A percentile compares a stretch with the other conserved stretches of the same genome.
Conservation (phyloP, 768 basidiomycete genomes). For the Pulveroboletus frians region DNA sequence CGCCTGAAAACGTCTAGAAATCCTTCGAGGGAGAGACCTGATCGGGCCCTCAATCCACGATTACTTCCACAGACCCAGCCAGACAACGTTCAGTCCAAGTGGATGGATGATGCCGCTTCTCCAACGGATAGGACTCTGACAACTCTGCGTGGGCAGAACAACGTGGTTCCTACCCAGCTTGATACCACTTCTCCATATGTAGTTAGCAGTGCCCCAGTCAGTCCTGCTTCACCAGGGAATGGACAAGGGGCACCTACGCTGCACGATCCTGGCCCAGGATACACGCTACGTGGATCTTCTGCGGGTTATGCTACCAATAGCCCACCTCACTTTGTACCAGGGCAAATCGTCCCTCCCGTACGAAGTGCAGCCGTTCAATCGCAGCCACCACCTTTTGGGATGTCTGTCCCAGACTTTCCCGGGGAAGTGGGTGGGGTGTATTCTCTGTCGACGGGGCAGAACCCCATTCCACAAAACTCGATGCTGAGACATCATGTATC, state of each 20-base stretch:
- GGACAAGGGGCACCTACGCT: slow-evolving; percentile 16
- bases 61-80: slow-evolving; percentile 3
- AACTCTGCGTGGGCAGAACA: slow-evolving; percentile 1
- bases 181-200: slow-evolving; percentile 4
- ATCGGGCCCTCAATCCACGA: slow-evolving; percentile 20
- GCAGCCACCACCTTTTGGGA: slow-evolving; percentile 21
- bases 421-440: slow-evolving; percentile 13
- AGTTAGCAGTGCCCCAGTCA: slow-evolving; percentile 1
- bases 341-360: slow-evolving; percentile 34
- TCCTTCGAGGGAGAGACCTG: slow-evolving; percentile 15
- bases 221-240: slow-evolving; percentile 4
- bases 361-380: slow-evolving; percentile 35
- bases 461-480: slow-evolving; percentile 4
- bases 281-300: slow-evolving; percentile 26
- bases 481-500: slow-evolving; percentile 21
- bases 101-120: neutral
- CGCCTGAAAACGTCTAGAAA: neutral
- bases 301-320: slow-evolving; percentile 8
- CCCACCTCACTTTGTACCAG: slow-evolving; percentile 33
- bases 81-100: neutral
- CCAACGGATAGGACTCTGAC: neutral
- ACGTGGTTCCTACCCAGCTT: neutral
- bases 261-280: slow-evolving; percentile 15
- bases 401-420: slow-evolving; percentile 19
- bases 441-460: slow-evolving; percentile 14